These are phyloP conservation scores for Cystofilobasidium ferigula DNA, from an alignment of 768 basidiomycete genomes.

Conservation along the genomic window DNA sequence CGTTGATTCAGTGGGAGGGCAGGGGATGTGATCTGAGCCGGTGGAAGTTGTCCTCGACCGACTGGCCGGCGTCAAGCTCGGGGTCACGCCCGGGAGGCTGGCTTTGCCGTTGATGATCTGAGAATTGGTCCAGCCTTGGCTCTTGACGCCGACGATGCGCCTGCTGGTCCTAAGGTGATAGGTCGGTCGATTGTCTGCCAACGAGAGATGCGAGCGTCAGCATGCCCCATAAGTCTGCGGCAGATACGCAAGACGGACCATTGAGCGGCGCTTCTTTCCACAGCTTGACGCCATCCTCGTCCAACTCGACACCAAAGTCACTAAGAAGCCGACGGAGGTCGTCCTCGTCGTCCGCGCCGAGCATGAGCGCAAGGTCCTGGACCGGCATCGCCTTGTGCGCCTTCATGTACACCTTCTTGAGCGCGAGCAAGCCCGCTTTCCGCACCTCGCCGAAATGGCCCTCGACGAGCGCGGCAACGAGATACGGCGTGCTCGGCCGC, in stretches of 20 bases:
- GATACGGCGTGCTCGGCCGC: constrained; percentile 61
- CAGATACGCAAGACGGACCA: background rate
- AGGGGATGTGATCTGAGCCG: too few relatives aligned
- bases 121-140: constrained; percentile 8
- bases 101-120: constrained; percentile 18
- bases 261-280: constrained; percentile 12
- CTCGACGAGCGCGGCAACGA: constrained; percentile 80
- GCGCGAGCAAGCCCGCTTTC: constrained; percentile 45
- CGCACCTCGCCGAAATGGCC: constrained; percentile 58
- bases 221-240: too few relatives aligned
- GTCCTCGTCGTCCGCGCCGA: constrained; percentile 39
- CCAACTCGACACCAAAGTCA: constrained; percentile 31
- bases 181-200: constrained; percentile 15
- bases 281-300: constrained; percentile 29
- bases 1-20: too few relatives aligned
- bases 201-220: too few relatives aligned
- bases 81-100: background rate
- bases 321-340: constrained; percentile 34
- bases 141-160: constrained; percentile 17
- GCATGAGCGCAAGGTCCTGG: constrained; percentile 34
- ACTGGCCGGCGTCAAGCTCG: too few relatives aligned
- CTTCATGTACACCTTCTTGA: constrained; percentile 50
- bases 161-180: constrained; percentile 13
- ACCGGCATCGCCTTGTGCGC: constrained; percentile 35
- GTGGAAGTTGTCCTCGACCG: too few relatives aligned